Evolutionary conservation across 2,329 filamentous ascomycete species (phyloP).

Genomic region (Cytospora paraplurivora): DNA sequence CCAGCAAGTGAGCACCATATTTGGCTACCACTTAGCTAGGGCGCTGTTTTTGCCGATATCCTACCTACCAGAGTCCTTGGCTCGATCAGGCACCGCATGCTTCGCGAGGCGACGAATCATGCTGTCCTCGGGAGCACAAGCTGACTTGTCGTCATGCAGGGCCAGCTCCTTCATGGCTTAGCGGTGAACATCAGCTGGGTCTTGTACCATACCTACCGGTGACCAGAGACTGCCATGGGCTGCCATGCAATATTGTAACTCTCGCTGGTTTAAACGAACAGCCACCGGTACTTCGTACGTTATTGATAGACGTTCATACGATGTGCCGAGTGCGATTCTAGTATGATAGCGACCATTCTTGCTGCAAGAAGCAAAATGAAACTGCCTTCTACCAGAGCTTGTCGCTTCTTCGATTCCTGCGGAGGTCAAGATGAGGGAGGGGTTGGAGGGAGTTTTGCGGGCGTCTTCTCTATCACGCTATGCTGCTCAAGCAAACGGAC

Average conservation of each 20-base stretch:
- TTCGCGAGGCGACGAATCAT: constrained; percentile 16
- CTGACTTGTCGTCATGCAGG: constrained; percentile 12
- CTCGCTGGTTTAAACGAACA: not conserved
- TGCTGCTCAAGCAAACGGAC: too few species aligned
- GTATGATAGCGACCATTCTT: not conserved
- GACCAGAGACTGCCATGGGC: not conserved
- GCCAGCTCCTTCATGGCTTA: constrained; percentile 10
- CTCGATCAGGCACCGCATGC: not conserved
- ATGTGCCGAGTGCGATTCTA: not conserved
- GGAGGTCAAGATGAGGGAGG: too few species aligned
- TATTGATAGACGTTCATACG: not conserved
- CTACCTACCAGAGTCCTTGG: not conserved
- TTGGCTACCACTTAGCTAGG: not conserved
- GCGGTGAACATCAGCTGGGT: constrained; percentile 17
- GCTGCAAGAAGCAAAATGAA: not conserved
- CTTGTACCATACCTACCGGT: constrained; percentile 3
- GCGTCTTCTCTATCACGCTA: too few species aligned
- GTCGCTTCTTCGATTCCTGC: too few species aligned
- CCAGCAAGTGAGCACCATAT: not conserved
- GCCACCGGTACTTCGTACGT: not conserved
- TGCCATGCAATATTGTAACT: constrained; percentile 10
- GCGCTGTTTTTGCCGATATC: not conserved
- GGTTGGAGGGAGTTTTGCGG: too few species aligned
- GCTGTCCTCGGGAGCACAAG: not conserved
- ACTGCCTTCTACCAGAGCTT: not conserved